Evolutionary conservation across 2,329 filamentous ascomycete genomes (phyloP).

Genomic region (Fusarium sp.): DNA sequence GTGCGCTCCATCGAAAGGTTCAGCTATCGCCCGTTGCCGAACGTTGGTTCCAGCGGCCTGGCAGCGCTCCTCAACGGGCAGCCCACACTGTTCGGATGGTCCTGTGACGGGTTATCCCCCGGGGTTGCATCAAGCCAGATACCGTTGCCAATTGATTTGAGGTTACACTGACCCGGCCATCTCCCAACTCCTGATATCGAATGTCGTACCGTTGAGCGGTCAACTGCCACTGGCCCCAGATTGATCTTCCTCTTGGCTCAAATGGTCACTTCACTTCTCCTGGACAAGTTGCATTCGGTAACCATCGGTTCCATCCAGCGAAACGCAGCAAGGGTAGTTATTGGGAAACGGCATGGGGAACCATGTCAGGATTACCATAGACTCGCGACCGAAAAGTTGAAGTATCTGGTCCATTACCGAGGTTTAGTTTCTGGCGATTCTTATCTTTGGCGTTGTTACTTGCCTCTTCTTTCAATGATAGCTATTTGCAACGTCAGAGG

Average conservation of each 20-base stretch:
- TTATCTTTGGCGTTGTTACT: neutral
- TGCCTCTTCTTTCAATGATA: neutral
- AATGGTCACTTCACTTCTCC: neutral
- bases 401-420: neutral
- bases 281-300: conserved; percentile 3
- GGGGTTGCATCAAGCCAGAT: neutral
- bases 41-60: neutral
- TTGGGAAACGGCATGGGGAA: neutral
- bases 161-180: neutral
- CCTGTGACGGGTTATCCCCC: neutral
- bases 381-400: neutral
- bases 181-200: neutral
- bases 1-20: conserved; percentile 15
- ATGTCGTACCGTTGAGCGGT: conserved; percentile 1
- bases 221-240: neutral
- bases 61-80: neutral
- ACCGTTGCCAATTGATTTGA: neutral
- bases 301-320: neutral
- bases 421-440: neutral
- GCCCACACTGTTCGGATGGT: neutral
- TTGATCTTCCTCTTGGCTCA: neutral
- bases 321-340: neutral
- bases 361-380: neutral
- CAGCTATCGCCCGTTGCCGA: neutral
- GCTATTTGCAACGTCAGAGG: neutral